Percentiles rank a stretch among this genome's conserved stretches.
These are phyloP conservation scores for Pichia sporocuriosa DNA, from an alignment of 805 yeast genomes.

Conservation along the genomic window DNA sequence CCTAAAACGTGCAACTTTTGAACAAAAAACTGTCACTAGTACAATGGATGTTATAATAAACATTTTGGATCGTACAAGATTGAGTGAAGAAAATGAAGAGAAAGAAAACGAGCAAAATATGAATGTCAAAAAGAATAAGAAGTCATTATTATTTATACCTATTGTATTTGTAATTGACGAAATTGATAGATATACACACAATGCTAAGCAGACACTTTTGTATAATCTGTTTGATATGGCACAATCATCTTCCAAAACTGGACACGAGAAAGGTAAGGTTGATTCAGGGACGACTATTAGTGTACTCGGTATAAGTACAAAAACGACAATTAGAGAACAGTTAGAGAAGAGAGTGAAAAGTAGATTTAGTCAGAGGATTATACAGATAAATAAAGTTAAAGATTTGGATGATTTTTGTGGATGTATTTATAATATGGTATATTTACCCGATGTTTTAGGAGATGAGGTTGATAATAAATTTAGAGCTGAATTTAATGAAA, in stretches of 20 bases:
- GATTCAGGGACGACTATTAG: slow-evolving; percentile 60
- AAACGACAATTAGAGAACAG: slow-evolving; percentile 68
- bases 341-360: slow-evolving; percentile 89
- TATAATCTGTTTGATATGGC: slow-evolving; percentile 87
- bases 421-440: slow-evolving; percentile 30
- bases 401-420: slow-evolving; percentile 44
- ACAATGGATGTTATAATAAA: slow-evolving; percentile 54
- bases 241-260: slow-evolving; percentile 35
- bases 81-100: slow-evolving; percentile 15
- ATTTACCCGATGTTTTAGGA: slow-evolving; percentile 18
- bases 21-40: slow-evolving; percentile 48
- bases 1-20: slow-evolving; percentile 27
- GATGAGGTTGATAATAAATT: neutral
- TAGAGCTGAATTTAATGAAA: slow-evolving; percentile 27
- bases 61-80: slow-evolving; percentile 38
- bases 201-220: slow-evolving; percentile 70
- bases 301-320: slow-evolving; percentile 73
- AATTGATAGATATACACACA: slow-evolving; percentile 68
- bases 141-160: slow-evolving; percentile 35
- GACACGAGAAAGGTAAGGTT: slow-evolving; percentile 18
- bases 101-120: slow-evolving; percentile 17
- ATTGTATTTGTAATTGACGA: slow-evolving; percentile 80
- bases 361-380: slow-evolving; percentile 75
- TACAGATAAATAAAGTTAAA: slow-evolving; percentile 49
- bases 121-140: slow-evolving; percentile 18